Evolutionary conservation across 2,329 filamentous ascomycete species (phyloP).

Genomic region (Fusarium chaquense): DNA sequence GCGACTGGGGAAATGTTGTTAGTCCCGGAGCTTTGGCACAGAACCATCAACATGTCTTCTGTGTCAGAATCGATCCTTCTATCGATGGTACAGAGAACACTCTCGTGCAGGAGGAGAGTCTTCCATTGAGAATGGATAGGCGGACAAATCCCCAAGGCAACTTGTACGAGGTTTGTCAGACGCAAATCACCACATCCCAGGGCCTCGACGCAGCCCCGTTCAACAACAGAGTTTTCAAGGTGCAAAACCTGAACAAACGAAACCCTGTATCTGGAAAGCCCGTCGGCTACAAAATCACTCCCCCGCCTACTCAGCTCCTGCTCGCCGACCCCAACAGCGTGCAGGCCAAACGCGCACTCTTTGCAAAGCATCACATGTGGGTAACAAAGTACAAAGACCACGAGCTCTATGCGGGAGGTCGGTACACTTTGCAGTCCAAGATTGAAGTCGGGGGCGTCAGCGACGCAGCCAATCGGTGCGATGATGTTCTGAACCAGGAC

Average conservation of each 20-base stretch:
- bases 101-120: constrained; percentile 57
- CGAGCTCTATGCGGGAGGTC: constrained; percentile 60
- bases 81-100: constrained; percentile 72
- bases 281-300: constrained; percentile 62
- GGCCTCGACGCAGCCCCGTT: constrained; percentile 63
- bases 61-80: constrained; percentile 72
- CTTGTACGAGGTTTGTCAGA: constrained; percentile 58
- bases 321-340: constrained; percentile 57
- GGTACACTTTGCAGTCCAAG: constrained; percentile 51
- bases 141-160: constrained; percentile 63
- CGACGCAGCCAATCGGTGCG: constrained; percentile 14
- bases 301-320: constrained; percentile 54
- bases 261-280: constrained; percentile 61
- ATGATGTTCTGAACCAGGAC: constrained; percentile 25
- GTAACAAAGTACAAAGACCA: constrained; percentile 60
- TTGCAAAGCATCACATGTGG: constrained; percentile 60
- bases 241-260: constrained; percentile 58
- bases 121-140: constrained; percentile 58
- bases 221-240: constrained; percentile 63
- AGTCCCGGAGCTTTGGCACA: constrained; percentile 73
- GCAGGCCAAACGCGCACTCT: constrained; percentile 57
- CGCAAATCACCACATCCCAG: constrained; percentile 57
- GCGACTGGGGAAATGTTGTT: constrained; percentile 71
- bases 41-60: constrained; percentile 79
- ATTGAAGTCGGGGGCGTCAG: constrained; percentile 9